Base-by-base conservation (phyloP, 2,329 filamentous ascomycete genomes). In the Meredithiella fracta region DNA sequence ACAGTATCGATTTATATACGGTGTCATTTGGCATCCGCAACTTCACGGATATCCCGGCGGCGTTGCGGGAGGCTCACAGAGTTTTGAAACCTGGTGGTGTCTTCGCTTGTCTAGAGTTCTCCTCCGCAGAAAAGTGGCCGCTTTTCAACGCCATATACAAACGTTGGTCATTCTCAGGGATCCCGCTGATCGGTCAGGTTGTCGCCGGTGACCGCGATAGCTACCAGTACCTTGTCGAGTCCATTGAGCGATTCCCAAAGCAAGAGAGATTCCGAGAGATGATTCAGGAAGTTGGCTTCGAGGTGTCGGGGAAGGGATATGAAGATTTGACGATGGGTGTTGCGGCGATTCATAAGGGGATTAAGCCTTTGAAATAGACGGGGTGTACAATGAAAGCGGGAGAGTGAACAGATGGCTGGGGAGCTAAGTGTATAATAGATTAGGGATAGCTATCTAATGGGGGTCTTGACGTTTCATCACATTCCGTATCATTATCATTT, bases 171-270 rank as follows among this genome's bases (percentile, higher is more conserved):
- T 98, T 98, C 68, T 78, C 82, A 59, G 89, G 88, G 11, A 98
- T 98, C 61, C 92, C 92, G 0, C 69, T 98, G 62, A 96, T 98
- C 64, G 94, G 92, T 2, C 91, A 98, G 71, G 66, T 98, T 59
- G 90, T 98, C 15, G 91, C 92, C 1, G 88, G 87, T 5, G 94
- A 98, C 67, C 76, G 91, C 57, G 91, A 94, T 65, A 95, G 88
- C 67, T 98, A 98, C 69, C 92, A 98, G 74, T 98, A 98, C 70
- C 75, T 98, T 8, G 92, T 98, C 8, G 92, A 98, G 75, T 96
- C 90, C 68, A 98, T 98, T 68, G 90, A 96, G 70, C 75, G 79
- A 51, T 97, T 97, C 67, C 94, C 92, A 0, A 83, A 74, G 62
- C 94, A 98, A 72, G 76, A 81, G 54, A 81, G 87, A 62, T 98